phyloP scores from a whole-genome alignment of 1,139 yeast genomes.

The Nadsonia starkeyi-henricii region DNA sequence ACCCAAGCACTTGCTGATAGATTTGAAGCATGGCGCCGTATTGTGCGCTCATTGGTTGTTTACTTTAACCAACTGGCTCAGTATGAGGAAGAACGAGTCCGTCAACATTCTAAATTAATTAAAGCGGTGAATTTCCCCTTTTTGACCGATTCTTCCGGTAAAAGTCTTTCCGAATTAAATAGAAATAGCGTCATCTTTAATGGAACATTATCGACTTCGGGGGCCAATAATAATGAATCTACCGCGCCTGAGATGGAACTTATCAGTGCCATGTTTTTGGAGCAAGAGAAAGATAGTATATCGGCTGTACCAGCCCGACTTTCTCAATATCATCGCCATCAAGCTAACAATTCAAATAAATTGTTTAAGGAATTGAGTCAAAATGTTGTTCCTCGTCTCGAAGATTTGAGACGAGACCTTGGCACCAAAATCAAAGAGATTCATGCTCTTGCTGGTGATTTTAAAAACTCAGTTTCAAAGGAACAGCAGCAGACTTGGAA shows the following conservation, averaged over 20 bases:
- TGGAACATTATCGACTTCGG: constrained; percentile 3
- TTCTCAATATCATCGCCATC: constrained; percentile 58
- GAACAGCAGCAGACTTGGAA: constrained; percentile 48
- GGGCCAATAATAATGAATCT: constrained; percentile 7
- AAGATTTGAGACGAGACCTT: constrained; percentile 71
- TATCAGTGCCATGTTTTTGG: constrained; percentile 44
- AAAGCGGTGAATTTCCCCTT: constrained; percentile 59
- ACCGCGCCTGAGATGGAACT: constrained; percentile 10
- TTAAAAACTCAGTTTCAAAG: constrained; percentile 56
- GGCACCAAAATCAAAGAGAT: constrained; percentile 79
- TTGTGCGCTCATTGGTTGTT: constrained; percentile 57
- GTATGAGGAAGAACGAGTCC: constrained; percentile 74
- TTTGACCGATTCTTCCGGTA: constrained; percentile 21
- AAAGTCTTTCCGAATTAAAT: constrained; percentile 3
- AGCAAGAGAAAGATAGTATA: constrained; percentile 68
- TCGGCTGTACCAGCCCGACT: constrained; percentile 71
- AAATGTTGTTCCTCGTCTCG: constrained; percentile 68
- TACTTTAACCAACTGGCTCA: constrained; percentile 71
- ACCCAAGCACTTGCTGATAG: constrained; percentile 77
- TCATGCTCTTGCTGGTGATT: constrained; percentile 66
- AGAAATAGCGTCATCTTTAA: constrained; percentile 2
- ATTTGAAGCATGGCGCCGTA: constrained; percentile 74
- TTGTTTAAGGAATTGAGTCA: constrained; percentile 58
- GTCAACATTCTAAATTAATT: constrained; percentile 70
- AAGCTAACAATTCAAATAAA: constrained; percentile 51